Base-by-base conservation (phyloP, 2,329 filamentous ascomycete genomes). In the Colletotrichum musicola region DNA sequence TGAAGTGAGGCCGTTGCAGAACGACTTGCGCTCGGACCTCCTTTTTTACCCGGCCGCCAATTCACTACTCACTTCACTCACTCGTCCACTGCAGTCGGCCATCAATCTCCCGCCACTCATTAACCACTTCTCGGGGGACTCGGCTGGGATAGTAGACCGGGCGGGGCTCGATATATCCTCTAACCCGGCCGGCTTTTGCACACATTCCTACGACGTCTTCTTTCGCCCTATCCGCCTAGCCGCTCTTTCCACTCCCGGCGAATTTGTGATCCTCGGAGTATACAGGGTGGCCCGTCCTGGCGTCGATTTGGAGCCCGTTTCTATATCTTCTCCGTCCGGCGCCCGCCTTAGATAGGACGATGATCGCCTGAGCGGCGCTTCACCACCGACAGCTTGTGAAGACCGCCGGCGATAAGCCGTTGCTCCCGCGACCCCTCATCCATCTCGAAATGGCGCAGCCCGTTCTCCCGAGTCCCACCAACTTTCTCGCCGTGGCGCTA, bases 401-500 rank as follows among this genome's bases (percentile, higher is more conserved):
- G 16, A 27, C 16, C 25, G 14, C 53, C 20, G 18, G 38, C 53
- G 50, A 51, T 40, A 50, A 61, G 42, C 42, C 14, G 40, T 25
- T 20, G 30, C 25, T 14, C 30, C 22, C 56, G 57, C 58, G 38
- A 67, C 20, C 50, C 57, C 62, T 14, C 40, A 40, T 27, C 16
- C 47, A 35, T 46, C 35, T 44, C 55, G 62, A 60, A 12, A 88
- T 88, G 84, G 80, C 85, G 38, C 81, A 83, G 61, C 82, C 83
- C 20, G 77, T 83, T 20, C 79, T 85, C 6, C 84, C 88, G 63
- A 86, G 83, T 75, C 77, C 81, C 42, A 83, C 85, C 72, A 89
- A 88, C 75, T 86, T 89, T 71, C 79, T 95, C 59, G 92, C 90
- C 49, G 89, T 95, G 65, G 89, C 93, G 59, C 87, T 95, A 46